Base-by-base conservation (phyloP, 2,329 filamentous ascomycete genomes). In the Colletotrichum caudatum region DNA sequence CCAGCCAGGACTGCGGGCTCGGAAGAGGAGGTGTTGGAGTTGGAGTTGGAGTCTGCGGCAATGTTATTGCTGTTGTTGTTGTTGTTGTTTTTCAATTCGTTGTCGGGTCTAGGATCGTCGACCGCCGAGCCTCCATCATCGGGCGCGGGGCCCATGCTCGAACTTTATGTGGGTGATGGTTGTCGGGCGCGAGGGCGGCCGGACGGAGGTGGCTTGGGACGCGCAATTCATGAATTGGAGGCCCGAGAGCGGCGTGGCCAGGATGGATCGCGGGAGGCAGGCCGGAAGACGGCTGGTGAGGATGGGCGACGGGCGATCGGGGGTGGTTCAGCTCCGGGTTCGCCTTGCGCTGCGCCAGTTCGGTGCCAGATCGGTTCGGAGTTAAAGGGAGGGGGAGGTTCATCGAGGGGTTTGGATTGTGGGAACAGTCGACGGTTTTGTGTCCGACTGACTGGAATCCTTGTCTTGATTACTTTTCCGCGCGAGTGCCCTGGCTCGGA, bases 61-160 rank as follows among this genome's bases (percentile, higher is more conserved):
- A 5, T 46, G 20, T 20, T 44, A 7, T 44, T 6, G 41, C 20
- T 44, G 8, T 46, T 9, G 62, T 29, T 46, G 62, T 26, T 29
- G 54, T 59, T 54, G 50, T 59, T 23, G 53, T 51, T 39, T 51
- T 54, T 50, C 33, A 39, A 60, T 41, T 67, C 18, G 64, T 71
- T 59, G 44, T 71, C 65, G 54, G 65, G 59, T 69, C 53, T 48
- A 54, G 69, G 37, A 29, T 71, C 69, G 29, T 71, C 59, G 11
- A 71, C 59, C 9, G 69, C 69, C 63, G 69, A 71, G 54, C 57
- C 59, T 71, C 69, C 69, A 64, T 64, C 48, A 35, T 69, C 65
- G 41, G 69, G 69, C 69, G 69, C 65, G 46, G 69, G 69, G 69
- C 65, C 58, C 69, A 71, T 71, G 69, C 69, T 71, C 69, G 65